Evolutionary conservation across 805 yeast genomes (phyloP), one percentile per base, ranked within the genome.

Genomic region (Saccharomycopsis fodiens): DNA sequence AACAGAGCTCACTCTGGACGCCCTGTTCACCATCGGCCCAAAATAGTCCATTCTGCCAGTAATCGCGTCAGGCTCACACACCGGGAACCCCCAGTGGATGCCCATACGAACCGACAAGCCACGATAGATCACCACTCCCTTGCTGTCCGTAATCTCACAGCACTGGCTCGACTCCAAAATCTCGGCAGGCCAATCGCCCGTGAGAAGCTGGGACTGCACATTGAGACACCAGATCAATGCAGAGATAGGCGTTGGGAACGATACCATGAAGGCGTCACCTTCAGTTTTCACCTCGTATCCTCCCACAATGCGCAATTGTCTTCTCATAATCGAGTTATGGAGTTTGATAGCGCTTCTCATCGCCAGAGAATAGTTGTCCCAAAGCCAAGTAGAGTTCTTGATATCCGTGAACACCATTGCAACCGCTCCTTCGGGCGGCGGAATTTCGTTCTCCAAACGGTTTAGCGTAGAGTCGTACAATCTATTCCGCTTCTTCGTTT

Each of bases 211-310:
- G 46, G 82, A 74, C 61, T 93, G 99, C 4, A 91, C 96, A 40
- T 85, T 82, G 61, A 89, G 80, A 68, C 97, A 87, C 97, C 98
- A 93, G 31, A 87, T 70, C 51, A 93, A 68, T 0, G 97, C 97
- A 16, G 91, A 73, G 0, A 91, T 77, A 0, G 95, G 91, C 0
- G 95, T 82, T 0, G 96, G 95, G 62, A 93, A 93, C 10, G 97
- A 86, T 12, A 93, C 97, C 86, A 93, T 89, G 56, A 93, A 93
- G 0, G 98, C 96, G 70, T 93, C 99, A 59, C 99, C 99, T 77
- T 93, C 99, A 1, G 97, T 93, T 61, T 93, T 93, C 22, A 93
- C 98, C 62, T 93, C 99, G 60, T 93, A 93, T 2, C 98, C 99
- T 30, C 97, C 97, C 59, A 85, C 86, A 40, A 89, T 81, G 55